Conservation (phyloP, 176 grass and related monocot genomes). For the Eremochloa ophiuroides region DNA sequence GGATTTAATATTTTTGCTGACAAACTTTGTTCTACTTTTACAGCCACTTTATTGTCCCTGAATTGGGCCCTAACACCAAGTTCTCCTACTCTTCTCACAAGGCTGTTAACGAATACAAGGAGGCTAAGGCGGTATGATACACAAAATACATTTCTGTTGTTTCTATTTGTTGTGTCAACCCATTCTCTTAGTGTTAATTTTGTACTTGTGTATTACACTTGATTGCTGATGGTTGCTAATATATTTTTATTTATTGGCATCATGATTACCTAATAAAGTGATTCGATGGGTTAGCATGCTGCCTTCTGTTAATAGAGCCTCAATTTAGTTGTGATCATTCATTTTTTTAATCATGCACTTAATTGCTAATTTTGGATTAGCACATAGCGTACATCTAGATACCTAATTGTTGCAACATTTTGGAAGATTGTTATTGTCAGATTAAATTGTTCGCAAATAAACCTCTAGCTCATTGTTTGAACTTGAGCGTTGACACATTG, state of each 20-base stretch:
- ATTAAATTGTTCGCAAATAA: not conserved
- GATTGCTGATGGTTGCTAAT: not conserved
- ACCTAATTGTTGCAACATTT: not conserved
- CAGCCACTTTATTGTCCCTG: conserved; percentile 94
- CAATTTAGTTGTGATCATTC: not conserved
- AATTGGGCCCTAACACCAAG: conserved; percentile 72
- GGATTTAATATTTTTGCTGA: not conserved
- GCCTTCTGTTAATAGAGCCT: not conserved
- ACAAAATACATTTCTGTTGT: not conserved
- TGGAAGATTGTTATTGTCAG: not conserved
- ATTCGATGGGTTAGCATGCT: not conserved
- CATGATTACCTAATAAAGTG: not conserved
- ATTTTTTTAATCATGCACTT: not conserved
- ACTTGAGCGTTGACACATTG: not conserved
- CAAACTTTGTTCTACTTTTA: not conserved
- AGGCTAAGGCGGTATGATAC: conserved; percentile 74
- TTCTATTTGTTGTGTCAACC: not conserved
- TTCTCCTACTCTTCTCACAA: conserved; percentile 89
- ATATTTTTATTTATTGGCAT: not conserved
- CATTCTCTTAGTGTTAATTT: not conserved
- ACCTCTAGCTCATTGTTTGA: not conserved
- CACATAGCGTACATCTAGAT: not conserved
- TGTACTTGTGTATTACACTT: conserved; percentile 3
- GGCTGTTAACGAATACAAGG: conserved; percentile 80
- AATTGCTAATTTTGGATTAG: not conserved